Evolutionary conservation across 1,284 basidiomycete species (phyloP).

Genomic region (Schizophyllum commune): DNA sequence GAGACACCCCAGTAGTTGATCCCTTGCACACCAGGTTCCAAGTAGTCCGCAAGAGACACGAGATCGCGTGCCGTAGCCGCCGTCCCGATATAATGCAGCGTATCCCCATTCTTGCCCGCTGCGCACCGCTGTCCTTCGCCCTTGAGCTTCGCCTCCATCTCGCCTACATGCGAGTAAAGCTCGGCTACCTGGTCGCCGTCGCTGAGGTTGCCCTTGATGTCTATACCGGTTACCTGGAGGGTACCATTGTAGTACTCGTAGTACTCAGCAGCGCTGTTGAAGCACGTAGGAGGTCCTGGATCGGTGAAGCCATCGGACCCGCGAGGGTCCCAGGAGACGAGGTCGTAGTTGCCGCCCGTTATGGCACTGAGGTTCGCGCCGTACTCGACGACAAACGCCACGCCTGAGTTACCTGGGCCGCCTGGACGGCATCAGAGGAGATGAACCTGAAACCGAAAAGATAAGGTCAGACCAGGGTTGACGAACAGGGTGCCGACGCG

Average conservation of each 20-base stretch:
- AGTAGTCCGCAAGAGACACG: not conserved
- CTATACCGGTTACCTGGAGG: not conserved
- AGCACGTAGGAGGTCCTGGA: not conserved
- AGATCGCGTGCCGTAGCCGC: not conserved
- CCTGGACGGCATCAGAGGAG: not conserved
- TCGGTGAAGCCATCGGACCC: not conserved
- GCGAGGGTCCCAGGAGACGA: constrained; percentile 5
- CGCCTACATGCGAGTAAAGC: not conserved
- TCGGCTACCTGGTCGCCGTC: not conserved
- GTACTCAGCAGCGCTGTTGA: not conserved
- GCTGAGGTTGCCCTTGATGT: not conserved
- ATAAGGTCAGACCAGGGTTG: not conserved
- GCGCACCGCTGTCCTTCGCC: not conserved
- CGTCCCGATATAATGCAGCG: not conserved
- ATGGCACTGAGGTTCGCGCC: not conserved
- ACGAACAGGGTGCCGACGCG: not conserved
- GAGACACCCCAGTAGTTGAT: not conserved
- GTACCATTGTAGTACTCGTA: not conserved
- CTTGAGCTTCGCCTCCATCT: not conserved
- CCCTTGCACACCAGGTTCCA: not conserved
- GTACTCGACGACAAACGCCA: not conserved
- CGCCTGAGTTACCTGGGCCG: not conserved
- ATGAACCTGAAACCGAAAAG: not conserved
- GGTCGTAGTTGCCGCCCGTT: constrained; percentile 3
- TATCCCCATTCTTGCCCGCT: not conserved